phyloP scores from a whole-genome alignment of 192 early-diverging fungal species.

The Dispira simplex region DNA sequence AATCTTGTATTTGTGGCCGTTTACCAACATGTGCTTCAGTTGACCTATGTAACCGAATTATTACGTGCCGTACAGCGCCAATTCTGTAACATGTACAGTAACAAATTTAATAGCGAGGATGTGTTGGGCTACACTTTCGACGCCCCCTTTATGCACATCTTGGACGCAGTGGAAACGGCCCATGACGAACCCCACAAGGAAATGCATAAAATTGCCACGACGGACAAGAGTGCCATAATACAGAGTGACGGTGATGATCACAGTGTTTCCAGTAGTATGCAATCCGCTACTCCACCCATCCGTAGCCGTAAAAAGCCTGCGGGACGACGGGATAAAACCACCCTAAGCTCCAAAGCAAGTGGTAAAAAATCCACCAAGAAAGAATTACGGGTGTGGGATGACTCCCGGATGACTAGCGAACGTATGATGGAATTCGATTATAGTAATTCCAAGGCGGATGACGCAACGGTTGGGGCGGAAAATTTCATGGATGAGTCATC shows the following conservation, averaged over 20 bases:
- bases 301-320: constrained; percentile 1
- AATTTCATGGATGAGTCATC: constrained; percentile 37
- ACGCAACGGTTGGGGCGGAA: neutral
- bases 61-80: constrained; percentile 45
- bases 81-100: constrained; percentile 44
- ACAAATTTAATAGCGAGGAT: constrained; percentile 20
- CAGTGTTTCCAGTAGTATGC: constrained; percentile 23
- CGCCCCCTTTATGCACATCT: constrained; percentile 19
- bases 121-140: constrained; percentile 13
- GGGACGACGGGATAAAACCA: too few relatives aligned
- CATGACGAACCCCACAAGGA: constrained; percentile 50
- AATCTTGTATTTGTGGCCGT: constrained; percentile 73
- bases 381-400: constrained; percentile 64
- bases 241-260: constrained; percentile 4
- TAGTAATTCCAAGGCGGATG: constrained; percentile 11
- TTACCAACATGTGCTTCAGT: constrained; percentile 74
- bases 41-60: constrained; percentile 74
- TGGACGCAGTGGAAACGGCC: constrained; percentile 34
- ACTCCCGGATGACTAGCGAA: constrained; percentile 23
- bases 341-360: constrained; percentile 4
- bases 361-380: constrained; percentile 29
- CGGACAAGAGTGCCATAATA: too few relatives aligned
- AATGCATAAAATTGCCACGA: constrained; percentile 11
- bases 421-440: constrained; percentile 29
- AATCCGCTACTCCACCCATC: constrained; percentile 10